Evolutionary conservation across 2,329 filamentous ascomycete genomes (phyloP), one percentile per base, ranked within the genome.

Genomic region (Bipolaris bicolor): DNA sequence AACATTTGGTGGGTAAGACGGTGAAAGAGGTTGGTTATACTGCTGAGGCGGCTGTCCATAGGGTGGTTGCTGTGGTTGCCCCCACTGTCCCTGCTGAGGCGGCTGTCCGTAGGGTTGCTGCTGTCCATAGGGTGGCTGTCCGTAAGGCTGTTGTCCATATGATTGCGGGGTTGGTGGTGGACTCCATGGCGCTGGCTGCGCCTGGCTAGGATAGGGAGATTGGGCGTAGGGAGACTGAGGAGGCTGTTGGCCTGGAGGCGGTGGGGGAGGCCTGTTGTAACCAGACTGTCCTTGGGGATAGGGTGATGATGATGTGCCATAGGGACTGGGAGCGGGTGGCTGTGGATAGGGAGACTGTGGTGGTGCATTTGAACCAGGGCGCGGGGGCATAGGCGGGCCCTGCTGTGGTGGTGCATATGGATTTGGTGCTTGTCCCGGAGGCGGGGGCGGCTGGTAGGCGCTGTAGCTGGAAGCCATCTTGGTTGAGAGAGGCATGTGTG

Each of bases 321-420:
- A 82, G 39, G 55, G 68, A 49, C 45, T 64, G 70, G 59, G 76
- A 72, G 50, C 66, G 66, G 49, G 49, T 5, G 71, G 69, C 55
- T 78, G 78, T 40, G 78, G 72, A 54, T 79, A 79, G 46, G 78
- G 75, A 52, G 80, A 79, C 57, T 78, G 76, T 41, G 77, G 75
- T 40, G 74, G 70, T 37, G 74, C 70, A 49, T 69, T 68, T 24
- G 72, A 76, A 55, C 72, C 72, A 29, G 75, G 74, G 49, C 74
- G 72, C 22, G 64, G 65, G 57, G 76, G 71, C 56, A 76, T 60
- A 31, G 72, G 65, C 16, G 72, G 64, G 24, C 61, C 59, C 6
- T 24, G 60, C 31, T 60, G 65, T 40, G 67, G 67, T 61, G 70
- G 71, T 10, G 64, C 60, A 57, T 74, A 71, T 34, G 66, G 60